Conservation (phyloP, 106 monocot species). For the Phalaenopsis equestris region DNA sequence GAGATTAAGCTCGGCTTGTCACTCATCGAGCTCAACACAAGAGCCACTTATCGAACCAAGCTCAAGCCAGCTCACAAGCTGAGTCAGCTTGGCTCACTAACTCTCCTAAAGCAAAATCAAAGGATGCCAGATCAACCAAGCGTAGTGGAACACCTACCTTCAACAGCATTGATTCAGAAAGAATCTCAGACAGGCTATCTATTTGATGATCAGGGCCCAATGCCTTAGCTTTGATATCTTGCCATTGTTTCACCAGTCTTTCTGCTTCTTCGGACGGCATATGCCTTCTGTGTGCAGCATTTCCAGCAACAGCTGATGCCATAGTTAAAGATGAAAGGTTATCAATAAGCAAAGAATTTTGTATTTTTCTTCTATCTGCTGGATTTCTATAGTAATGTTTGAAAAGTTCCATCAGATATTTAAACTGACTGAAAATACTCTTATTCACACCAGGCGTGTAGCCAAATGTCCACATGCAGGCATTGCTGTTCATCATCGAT, state of each 20-base stretch:
- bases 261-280: conserved; percentile 84
- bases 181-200: conserved; percentile 57
- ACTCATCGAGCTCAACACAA: no score
- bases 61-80: no score
- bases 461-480: conserved; percentile 11
- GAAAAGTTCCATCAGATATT: conserved; percentile 24
- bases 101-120: neutral
- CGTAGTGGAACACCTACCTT: conserved; percentile 27
- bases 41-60: no score
- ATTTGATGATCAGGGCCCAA: conserved; percentile 68
- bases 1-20: no score
- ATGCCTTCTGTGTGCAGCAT: conserved; percentile 18
- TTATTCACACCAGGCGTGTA: conserved; percentile 5
- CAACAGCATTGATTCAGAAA: conserved; percentile 81
- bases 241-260: conserved; percentile 74
- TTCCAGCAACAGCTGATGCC: conserved; percentile 14
- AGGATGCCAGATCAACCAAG: neutral
- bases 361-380: conserved; percentile 7
- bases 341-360: conserved; percentile 21
- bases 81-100: no score
- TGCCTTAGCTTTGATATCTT: conserved; percentile 77
- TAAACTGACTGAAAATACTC: conserved; percentile 21
- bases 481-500: conserved; percentile 7
- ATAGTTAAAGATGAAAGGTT: conserved; percentile 18
- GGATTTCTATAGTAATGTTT: conserved; percentile 23